A percentile compares a stretch with the other conserved stretches of the same genome.
Conservation (phyloP, 805 yeast genomes). For the Pichia scutulata region DNA sequence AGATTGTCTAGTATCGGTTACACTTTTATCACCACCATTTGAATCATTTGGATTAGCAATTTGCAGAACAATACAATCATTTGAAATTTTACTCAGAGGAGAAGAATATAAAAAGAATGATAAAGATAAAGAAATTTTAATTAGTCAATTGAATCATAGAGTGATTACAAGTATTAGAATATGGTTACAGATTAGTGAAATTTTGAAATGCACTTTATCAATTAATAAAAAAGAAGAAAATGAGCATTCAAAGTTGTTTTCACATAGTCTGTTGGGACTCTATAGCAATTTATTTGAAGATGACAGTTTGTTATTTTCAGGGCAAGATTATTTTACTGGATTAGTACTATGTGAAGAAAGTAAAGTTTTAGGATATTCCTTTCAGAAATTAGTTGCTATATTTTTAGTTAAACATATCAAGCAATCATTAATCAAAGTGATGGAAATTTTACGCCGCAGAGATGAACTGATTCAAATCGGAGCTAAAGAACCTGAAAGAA, state of each 20-base stretch:
- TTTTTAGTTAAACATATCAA: slow-evolving; percentile 48
- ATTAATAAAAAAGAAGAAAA: slow-evolving; percentile 18
- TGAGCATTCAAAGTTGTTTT: slow-evolving; percentile 19
- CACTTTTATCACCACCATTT: slow-evolving; percentile 23
- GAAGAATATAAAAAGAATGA: slow-evolving; percentile 21
- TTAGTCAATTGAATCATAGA: slow-evolving; percentile 57
- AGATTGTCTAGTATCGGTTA: slow-evolving; percentile 18
- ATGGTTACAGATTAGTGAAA: slow-evolving; percentile 30
- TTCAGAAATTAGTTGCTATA: slow-evolving; percentile 39
- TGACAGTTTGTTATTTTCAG: slow-evolving; percentile 26
- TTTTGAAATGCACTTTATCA: slow-evolving; percentile 15
- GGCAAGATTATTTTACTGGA: slow-evolving; percentile 45
- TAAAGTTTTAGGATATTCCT: slow-evolving; percentile 36
- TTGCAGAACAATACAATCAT: slow-evolving; percentile 51
- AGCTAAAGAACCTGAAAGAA: background rate
- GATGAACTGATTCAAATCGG: background rate
- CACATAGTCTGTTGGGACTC: slow-evolving; percentile 27
- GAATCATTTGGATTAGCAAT: slow-evolving; percentile 30
- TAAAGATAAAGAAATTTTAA: slow-evolving; percentile 30
- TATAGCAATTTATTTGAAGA: slow-evolving; percentile 52
- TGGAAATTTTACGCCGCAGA: slow-evolving; percentile 12
- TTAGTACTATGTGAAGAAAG: slow-evolving; percentile 44
- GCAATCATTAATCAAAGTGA: slow-evolving; percentile 32
- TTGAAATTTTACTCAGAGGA: slow-evolving; percentile 62
- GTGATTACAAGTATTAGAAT: slow-evolving; percentile 49